Percentiles rank a stretch among this genome's conserved stretches.
Evolutionary conservation across 2,329 filamentous ascomycete species (phyloP).

Genomic region (Alternaria tenuissima): DNA sequence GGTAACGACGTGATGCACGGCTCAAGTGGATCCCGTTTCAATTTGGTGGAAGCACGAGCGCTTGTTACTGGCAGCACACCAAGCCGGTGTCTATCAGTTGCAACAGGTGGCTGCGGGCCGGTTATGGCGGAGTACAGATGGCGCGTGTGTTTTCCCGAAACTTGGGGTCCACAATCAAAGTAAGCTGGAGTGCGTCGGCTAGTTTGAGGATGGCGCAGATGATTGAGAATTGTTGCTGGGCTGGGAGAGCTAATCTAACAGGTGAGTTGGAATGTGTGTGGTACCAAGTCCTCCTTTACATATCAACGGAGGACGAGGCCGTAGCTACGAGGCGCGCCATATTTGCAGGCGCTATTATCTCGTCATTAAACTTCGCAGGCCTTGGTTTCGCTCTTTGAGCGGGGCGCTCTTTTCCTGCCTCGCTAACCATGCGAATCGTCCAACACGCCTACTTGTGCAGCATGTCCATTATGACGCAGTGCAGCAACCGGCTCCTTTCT

Average conservation of each 20-base stretch:
- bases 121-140: slow-evolving; percentile 29
- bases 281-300: slow-evolving; percentile 14
- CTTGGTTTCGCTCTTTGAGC: slow-evolving; percentile 23
- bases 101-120: slow-evolving; percentile 40
- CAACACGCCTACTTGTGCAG: slow-evolving; percentile 17
- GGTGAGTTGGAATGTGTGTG: slow-evolving; percentile 10
- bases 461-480: slow-evolving; percentile 28
- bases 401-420: slow-evolving; percentile 14
- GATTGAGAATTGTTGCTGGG: slow-evolving; percentile 6
- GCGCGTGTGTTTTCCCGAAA: slow-evolving; percentile 24
- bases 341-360: slow-evolving; percentile 21
- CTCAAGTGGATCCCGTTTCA: slow-evolving; percentile 39
- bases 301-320: slow-evolving; percentile 1
- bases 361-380: slow-evolving; percentile 27
- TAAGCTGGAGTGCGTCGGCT: slow-evolving; percentile 31
- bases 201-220: slow-evolving; percentile 12
- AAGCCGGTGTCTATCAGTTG: slow-evolving; percentile 31
- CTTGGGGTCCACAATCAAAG: slow-evolving; percentile 33
- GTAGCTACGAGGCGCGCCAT: slow-evolving; percentile 7
- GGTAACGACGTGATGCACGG: slow-evolving; percentile 27
- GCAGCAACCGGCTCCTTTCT: slow-evolving; percentile 12
- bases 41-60: slow-evolving; percentile 27
- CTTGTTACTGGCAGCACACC: slow-evolving; percentile 27
- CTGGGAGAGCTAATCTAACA: slow-evolving; percentile 18
- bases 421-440: slow-evolving; percentile 18